Evolutionary conservation across 1,284 basidiomycete genomes (phyloP).

Genomic region (Cryptococcus floricola): DNA sequence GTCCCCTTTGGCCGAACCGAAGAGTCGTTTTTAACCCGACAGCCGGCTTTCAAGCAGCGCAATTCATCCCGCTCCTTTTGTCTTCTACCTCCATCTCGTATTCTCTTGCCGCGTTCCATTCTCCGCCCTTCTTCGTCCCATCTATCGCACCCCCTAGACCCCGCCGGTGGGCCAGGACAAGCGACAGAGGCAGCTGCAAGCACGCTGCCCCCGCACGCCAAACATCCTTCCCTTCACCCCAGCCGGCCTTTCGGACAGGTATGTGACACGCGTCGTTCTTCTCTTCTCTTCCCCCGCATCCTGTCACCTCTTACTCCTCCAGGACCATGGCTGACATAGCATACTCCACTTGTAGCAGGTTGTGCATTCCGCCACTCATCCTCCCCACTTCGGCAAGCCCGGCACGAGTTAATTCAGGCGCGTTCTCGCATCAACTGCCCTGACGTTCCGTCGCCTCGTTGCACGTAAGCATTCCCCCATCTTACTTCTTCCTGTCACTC

Average conservation of each 20-base stretch:
- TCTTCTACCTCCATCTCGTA: background rate
- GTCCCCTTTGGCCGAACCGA: background rate
- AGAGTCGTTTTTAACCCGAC: background rate
- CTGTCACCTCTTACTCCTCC: background rate
- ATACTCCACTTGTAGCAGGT: too few species aligned
- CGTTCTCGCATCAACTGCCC: too few species aligned
- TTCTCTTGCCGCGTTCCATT: background rate
- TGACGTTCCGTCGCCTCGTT: too few species aligned
- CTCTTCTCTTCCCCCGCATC: too few species aligned
- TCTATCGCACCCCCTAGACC: background rate
- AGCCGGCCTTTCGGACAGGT: background rate
- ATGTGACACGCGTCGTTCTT: background rate
- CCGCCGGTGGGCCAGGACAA: background rate
- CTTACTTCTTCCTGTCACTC: background rate
- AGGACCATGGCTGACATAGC: too few species aligned
- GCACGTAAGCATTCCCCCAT: background rate
- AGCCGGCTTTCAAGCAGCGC: background rate
- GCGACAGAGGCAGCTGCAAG: background rate
- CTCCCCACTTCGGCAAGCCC: too few species aligned
- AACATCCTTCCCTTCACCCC: background rate
- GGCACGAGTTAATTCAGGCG: too few species aligned
- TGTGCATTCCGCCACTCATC: too few species aligned
- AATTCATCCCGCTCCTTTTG: background rate
- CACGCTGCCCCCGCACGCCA: background rate
- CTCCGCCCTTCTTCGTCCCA: background rate